Conservation (phyloP, 202 grass and related monocot genomes). For the Schoenoplectus triqueter region DNA sequence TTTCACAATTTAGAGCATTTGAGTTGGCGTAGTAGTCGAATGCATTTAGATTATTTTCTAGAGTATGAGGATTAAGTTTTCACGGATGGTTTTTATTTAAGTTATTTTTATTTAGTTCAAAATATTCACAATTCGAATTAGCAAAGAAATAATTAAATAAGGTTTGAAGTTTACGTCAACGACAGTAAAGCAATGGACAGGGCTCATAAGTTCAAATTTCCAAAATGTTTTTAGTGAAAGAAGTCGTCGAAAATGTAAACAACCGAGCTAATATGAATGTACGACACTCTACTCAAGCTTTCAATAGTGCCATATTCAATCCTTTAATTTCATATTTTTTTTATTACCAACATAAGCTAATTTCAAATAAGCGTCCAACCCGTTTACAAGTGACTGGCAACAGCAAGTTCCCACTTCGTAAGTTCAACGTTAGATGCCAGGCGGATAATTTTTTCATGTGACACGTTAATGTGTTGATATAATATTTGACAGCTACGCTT, state of each 20-base stretch:
- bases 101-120: too few species aligned
- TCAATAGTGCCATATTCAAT: neutral
- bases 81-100: too few species aligned
- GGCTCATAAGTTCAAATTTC: neutral
- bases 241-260: constrained; percentile 4
- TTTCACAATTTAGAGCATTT: neutral
- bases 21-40: too few species aligned
- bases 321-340: neutral
- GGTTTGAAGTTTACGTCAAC: neutral
- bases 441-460: neutral
- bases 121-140: too few species aligned
- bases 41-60: too few species aligned
- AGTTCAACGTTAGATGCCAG: too few species aligned
- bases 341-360: neutral
- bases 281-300: neutral
- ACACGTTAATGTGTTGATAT: neutral
- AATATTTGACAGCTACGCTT: too few species aligned
- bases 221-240: neutral
- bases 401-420: too few species aligned
- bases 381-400: too few species aligned
- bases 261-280: neutral
- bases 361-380: neutral
- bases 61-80: too few species aligned
- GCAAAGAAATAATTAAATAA: too few species aligned
- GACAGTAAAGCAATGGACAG: neutral